phyloP scores from a whole-genome alignment of 345 rosid genomes.

The Melaleuca quinquenervia region DNA sequence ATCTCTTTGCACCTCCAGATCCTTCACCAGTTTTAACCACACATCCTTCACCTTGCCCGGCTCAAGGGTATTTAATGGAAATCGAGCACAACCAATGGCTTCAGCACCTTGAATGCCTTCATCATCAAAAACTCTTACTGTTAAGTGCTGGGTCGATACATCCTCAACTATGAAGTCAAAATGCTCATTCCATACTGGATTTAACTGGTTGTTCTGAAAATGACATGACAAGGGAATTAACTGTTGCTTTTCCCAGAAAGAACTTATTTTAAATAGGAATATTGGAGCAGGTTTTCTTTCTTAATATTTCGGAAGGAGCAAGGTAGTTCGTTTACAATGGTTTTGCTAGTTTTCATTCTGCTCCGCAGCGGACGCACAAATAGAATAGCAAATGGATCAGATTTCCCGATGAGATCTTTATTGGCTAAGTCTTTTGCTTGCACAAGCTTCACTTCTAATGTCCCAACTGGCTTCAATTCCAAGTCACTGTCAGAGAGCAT shows the following conservation, averaged over 20 bases:
- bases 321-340: slow-evolving; percentile 36
- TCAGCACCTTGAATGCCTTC: slow-evolving; percentile 87
- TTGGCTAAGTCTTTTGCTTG: slow-evolving; percentile 79
- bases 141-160: slow-evolving; percentile 62
- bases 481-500: slow-evolving; percentile 33
- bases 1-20: slow-evolving; percentile 77
- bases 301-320: not conserved
- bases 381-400: slow-evolving; percentile 77
- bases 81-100: slow-evolving; percentile 62
- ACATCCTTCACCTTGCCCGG: slow-evolving; percentile 82
- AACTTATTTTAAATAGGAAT: not conserved
- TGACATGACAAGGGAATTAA: not conserved
- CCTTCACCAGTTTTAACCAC: slow-evolving; percentile 81
- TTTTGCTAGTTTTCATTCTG: slow-evolving; percentile 65
- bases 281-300: not conserved
- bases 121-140: slow-evolving; percentile 69
- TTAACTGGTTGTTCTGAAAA: slow-evolving; percentile 61
- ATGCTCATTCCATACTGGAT: slow-evolving; percentile 94
- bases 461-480: slow-evolving; percentile 84
- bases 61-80: slow-evolving; percentile 40
- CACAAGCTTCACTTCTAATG: slow-evolving; percentile 80
- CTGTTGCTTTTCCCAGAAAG: not conserved
- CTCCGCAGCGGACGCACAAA: slow-evolving; percentile 70
- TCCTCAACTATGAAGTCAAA: slow-evolving; percentile 80
- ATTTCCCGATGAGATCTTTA: slow-evolving; percentile 84